A percentile compares a stretch with the other conserved stretches of the same genome.
Conservation (phyloP, 345 rosid species). For the Eucalyptus viminalis region DNA sequence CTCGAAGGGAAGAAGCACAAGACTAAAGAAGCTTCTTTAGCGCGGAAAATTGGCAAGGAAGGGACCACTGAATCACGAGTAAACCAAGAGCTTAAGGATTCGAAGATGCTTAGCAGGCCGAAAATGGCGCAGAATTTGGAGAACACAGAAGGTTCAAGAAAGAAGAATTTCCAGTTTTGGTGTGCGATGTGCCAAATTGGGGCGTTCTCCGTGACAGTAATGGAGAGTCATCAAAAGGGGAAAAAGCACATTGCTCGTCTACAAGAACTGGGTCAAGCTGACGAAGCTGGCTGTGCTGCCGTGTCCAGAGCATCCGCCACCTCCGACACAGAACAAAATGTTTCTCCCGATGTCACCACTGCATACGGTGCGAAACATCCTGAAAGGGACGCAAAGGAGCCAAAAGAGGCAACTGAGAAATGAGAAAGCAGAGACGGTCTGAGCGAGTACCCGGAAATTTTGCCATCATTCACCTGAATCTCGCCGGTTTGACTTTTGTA, state of each 20-base stretch:
- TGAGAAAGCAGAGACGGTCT: neutral
- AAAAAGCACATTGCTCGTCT: slow-evolving; percentile 30
- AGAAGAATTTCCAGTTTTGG: slow-evolving; percentile 20
- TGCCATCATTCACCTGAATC: neutral
- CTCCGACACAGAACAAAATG: neutral
- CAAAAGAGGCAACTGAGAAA: neutral
- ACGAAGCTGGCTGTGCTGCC: neutral
- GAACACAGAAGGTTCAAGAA: neutral
- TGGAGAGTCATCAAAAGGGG: slow-evolving; percentile 39
- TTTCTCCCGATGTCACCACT: neutral
- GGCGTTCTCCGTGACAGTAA: slow-evolving; percentile 5
- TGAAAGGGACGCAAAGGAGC: neutral
- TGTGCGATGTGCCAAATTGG: slow-evolving; percentile 38
- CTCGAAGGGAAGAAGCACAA: slow-evolving; percentile 32
- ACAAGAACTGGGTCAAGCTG: neutral
- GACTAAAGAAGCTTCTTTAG: slow-evolving; percentile 7
- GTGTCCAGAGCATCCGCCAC: neutral
- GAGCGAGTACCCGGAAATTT: neutral
- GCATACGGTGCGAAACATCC: neutral
- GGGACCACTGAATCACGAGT: neutral
- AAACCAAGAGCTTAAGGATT: neutral
- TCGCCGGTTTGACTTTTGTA: neutral
- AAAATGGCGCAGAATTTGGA: neutral
- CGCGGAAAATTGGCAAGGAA: neutral
- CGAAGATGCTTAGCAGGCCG: neutral